Percentiles rank a stretch among this genome's conserved stretches.
Conservation (phyloP, 371 early-diverging fungal species). For the Mortierella sp. region DNA sequence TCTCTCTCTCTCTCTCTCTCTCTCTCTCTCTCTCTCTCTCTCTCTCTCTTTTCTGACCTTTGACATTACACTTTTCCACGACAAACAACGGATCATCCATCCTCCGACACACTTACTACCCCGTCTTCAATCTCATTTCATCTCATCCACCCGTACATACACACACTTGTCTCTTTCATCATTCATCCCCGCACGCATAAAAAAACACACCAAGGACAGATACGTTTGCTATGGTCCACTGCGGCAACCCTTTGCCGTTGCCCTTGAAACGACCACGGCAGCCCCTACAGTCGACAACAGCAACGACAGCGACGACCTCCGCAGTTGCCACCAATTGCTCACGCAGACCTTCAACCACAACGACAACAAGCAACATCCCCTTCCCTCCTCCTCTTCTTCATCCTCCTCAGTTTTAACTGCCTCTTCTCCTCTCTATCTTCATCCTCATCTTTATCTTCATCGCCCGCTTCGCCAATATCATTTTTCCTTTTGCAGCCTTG, state of each 20-base stretch:
- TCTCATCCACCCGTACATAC: background rate
- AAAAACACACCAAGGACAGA: background rate
- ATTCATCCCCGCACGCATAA: background rate
- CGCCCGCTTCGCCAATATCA: background rate
- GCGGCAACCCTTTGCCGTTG: background rate
- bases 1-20: background rate
- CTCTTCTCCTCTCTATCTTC: constrained; percentile 17
- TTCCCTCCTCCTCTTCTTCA: constrained; percentile 18
- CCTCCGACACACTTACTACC: too few relatives aligned
- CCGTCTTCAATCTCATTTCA: background rate
- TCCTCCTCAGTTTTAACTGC: constrained; percentile 26
- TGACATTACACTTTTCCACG: background rate
- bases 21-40: background rate
- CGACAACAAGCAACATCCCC: background rate
- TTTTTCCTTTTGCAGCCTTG: constrained; percentile 25
- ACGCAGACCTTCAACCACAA: background rate
- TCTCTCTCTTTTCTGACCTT: background rate
- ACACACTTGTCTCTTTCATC: background rate
- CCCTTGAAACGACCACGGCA: background rate
- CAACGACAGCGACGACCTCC: background rate
- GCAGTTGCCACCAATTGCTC: background rate
- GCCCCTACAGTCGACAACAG: background rate
- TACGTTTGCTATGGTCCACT: background rate
- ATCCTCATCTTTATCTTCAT: background rate
- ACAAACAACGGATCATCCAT: constrained; percentile 9